A percentile compares a stretch with the other conserved stretches of the same genome.
phyloP scores from a whole-genome alignment of 768 basidiomycete species.

The Mrakia hoshinonis region DNA sequence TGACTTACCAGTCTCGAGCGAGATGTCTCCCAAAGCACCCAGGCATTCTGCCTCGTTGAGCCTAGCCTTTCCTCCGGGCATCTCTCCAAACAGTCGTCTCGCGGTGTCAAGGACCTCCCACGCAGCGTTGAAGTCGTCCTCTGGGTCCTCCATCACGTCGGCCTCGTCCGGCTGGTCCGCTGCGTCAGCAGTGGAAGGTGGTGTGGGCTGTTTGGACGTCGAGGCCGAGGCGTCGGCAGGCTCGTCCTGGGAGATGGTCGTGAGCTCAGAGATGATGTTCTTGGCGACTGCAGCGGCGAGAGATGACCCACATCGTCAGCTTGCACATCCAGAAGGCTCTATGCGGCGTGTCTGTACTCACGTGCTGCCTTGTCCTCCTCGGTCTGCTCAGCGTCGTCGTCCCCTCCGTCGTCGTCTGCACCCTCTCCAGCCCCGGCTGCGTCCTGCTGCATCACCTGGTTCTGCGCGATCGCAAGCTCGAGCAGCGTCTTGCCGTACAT shows the following conservation, averaged over 20 bases:
- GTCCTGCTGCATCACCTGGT: constrained; percentile 80
- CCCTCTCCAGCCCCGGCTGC: constrained; percentile 45
- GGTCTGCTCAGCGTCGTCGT: constrained; percentile 30
- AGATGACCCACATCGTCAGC: not conserved
- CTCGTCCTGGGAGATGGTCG: constrained; percentile 16
- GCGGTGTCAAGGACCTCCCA: constrained; percentile 98
- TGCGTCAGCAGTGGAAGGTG: not conserved
- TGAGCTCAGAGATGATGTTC: constrained; percentile 10
- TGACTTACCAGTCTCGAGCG: constrained; percentile 77
- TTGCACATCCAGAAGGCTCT: not conserved
- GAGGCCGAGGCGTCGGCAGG: not conserved
- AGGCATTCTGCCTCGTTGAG: constrained; percentile 86
- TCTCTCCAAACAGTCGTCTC: constrained; percentile 69
- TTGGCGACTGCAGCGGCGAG: constrained; percentile 5
- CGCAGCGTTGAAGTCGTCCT: constrained; percentile 95
- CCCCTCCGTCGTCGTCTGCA: constrained; percentile 45
- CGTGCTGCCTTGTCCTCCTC: not conserved
- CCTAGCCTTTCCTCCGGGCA: constrained; percentile 48
- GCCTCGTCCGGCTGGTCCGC: not conserved
- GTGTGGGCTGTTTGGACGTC: not conserved
- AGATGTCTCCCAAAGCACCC: constrained; percentile 88
- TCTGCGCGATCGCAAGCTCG: constrained; percentile 81
- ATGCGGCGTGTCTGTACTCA: not conserved
- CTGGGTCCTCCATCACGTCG: constrained; percentile 47
- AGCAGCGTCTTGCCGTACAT: constrained; percentile 86